Evolutionary conservation across 805 yeast species (phyloP), one percentile per base, ranked within the genome.

Genomic region (Wickerhamiella vanderwaltii): DNA sequence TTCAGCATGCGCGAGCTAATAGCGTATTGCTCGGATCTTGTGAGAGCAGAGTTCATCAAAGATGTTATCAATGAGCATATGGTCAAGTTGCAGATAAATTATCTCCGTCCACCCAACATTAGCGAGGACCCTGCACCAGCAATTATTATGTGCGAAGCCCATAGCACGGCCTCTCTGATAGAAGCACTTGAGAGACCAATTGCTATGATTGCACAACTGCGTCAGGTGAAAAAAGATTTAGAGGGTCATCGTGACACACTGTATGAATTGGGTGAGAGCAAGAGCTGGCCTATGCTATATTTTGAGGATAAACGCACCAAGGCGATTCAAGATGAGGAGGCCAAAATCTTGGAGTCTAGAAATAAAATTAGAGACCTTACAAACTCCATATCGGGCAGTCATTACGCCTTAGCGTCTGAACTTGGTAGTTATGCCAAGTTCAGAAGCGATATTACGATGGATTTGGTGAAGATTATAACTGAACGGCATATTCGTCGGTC

Each of bases 351-450:
- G 15, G 40, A 45, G 5, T 44, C 57, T 3, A 53, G 57, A 31
- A 46, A 46, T n/a, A 55, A 51, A 24, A 54, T 62, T 29, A 41
- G 46, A 11, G 40, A 54, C 12, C 43, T 62, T 12, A 58, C 61
- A 28, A 44, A 47, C 16, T 58, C 55, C 31, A 51, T 65, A 17
- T 44, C 54, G 30, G 51, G 51, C n/a, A 49, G 60, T 2, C 68
- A 65, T 39, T 53, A 53, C 17, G 41, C 56, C 2, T 46, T 64
- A 5, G 68, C 68, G 1, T 48, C 54, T 6, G 68, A 64, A 46
- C 54, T 64, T 9, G 64, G 51, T 15, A 15, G 47, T 9, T 64
- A 62, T 46, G 57, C 59, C 43, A 46, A 46, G 17, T 44, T 49
- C 22, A 65, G 62, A 29, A 67, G 59, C 22, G 46, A 46, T 3